Evolutionary conservation across 257 asterid genomes (phyloP).

Genomic region (Penstemon barbatus): DNA sequence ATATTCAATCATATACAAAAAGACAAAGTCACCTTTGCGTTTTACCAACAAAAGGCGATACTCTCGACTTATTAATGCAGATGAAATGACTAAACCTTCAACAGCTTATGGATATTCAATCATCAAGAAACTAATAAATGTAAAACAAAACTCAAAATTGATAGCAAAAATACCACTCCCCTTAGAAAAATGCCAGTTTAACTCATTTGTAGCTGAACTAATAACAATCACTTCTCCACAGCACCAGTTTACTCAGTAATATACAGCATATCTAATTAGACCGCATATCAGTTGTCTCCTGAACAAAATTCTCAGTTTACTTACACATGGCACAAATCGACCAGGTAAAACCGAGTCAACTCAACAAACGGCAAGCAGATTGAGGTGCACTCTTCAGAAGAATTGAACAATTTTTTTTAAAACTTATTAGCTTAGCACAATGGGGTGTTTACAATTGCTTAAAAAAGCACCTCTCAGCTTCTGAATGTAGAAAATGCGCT

Average conservation of each 20-base stretch:
- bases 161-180: background rate
- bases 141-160: background rate
- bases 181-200: background rate
- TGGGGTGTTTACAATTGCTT: too few relatives aligned
- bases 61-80: background rate
- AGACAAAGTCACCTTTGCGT: background rate
- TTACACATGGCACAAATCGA: background rate
- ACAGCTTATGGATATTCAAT: background rate
- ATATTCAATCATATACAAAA: background rate
- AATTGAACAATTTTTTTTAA: background rate
- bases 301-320: background rate
- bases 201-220: background rate
- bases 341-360: conserved; percentile 23
- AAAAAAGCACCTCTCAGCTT: too few relatives aligned
- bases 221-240: background rate
- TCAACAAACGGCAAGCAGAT: background rate
- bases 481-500: too few relatives aligned
- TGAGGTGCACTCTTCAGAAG: background rate
- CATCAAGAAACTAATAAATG: background rate
- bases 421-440: background rate
- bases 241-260: background rate
- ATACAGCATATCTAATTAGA: background rate
- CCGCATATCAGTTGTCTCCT: background rate
- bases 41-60: background rate
- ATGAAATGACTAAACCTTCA: background rate